Percentiles rank a stretch among this genome's conserved stretches.
Conservation (phyloP, 2,329 filamentous ascomycete genomes). For the Cladobotryum mycophilum region DNA sequence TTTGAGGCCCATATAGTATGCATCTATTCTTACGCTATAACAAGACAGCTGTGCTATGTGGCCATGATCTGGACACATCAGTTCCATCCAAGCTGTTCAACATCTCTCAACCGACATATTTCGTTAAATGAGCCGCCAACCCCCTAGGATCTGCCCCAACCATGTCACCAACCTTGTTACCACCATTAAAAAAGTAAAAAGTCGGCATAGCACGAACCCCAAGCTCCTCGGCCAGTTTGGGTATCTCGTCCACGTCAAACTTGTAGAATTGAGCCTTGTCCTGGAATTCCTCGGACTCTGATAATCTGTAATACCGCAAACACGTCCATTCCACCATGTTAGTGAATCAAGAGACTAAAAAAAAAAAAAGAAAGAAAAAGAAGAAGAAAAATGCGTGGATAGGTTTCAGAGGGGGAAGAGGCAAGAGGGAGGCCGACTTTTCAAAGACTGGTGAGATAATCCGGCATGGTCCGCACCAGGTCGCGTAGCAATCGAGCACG, state of each 20-base stretch:
- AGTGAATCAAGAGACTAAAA: neutral
- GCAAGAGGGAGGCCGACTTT: slow-evolving; percentile 16
- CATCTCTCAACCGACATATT: too few species aligned
- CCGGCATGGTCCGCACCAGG: slow-evolving; percentile 94
- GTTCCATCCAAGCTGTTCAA: too few species aligned
- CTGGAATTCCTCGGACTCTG: slow-evolving; percentile 39
- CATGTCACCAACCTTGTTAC: slow-evolving; percentile 63
- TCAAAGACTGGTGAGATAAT: slow-evolving; percentile 68
- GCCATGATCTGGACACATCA: too few species aligned
- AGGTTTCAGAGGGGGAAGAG: neutral
- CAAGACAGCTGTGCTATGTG: too few species aligned
- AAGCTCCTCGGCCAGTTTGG: slow-evolving; percentile 67
- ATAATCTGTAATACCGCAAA: slow-evolving; percentile 14
- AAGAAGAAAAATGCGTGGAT: too few species aligned
- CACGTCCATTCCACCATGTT: neutral
- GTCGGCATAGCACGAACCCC: slow-evolving; percentile 87
- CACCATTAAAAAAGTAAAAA: slow-evolving; percentile 76
- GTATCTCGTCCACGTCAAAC: slow-evolving; percentile 79
- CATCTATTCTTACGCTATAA: too few species aligned
- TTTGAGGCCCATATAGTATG: too few species aligned
- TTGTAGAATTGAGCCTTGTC: slow-evolving; percentile 72
- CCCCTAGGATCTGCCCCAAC: slow-evolving; percentile 72
- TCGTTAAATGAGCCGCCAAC: too few species aligned
- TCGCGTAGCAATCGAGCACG: slow-evolving; percentile 80
- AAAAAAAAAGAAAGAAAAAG: neutral